These are phyloP conservation scores for Trichoderma arundinaceum DNA, from an alignment of 2,329 filamentous ascomycete genomes.

Conservation along the genomic window DNA sequence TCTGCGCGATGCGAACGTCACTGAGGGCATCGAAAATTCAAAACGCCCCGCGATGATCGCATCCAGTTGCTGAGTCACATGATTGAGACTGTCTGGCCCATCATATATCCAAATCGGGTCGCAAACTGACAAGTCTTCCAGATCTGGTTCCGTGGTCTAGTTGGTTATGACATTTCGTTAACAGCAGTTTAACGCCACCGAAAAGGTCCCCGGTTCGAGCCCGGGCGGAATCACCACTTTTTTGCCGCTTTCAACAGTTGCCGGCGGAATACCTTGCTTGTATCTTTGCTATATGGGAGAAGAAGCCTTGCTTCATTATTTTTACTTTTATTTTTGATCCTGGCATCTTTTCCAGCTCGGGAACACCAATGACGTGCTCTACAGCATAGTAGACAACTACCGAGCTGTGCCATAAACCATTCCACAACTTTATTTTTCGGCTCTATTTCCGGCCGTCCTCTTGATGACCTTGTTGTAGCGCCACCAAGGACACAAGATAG, in stretches of 20 bases:
- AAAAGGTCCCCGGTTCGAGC: constrained; percentile 35
- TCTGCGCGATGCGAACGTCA: constrained; percentile 28
- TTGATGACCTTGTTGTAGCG: no score
- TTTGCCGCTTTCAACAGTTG: constrained; percentile 14
- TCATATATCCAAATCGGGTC: background rate
- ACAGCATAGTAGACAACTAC: no score
- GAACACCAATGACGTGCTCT: no score
- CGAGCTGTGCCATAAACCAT: no score
- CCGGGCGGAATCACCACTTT: constrained; percentile 33
- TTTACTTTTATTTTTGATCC: no score
- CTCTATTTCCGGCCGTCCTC: no score
- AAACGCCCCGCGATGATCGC: constrained; percentile 34
- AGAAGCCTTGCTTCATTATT: background rate
- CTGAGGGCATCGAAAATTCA: constrained; percentile 36
- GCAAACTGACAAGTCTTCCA: background rate
- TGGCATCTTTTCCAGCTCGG: no score
- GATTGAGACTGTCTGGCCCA: constrained; percentile 18
- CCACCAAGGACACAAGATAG: no score
- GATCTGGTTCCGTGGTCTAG: constrained; percentile 33
- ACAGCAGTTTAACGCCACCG: constrained; percentile 32
- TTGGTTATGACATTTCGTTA: constrained; percentile 35
- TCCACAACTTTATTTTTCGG: no score
- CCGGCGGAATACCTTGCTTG: background rate
- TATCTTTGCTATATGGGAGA: no score
- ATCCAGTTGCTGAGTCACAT: constrained; percentile 38